Conservation (phyloP, 2,329 filamentous ascomycete genomes). For the Thelonectria olida region DNA sequence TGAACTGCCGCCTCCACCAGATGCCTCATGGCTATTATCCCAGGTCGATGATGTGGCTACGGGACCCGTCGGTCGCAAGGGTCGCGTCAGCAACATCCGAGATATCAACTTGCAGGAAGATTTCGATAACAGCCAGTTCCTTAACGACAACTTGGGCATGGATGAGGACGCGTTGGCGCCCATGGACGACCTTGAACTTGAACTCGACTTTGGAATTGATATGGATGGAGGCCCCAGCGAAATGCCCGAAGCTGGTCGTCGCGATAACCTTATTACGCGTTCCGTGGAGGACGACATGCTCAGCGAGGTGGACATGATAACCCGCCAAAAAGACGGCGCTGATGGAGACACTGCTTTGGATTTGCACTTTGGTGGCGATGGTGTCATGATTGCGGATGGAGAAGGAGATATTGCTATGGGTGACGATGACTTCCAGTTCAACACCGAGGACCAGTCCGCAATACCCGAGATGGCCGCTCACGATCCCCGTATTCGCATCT, state of each 20-base stretch:
- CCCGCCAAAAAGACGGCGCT: slow-evolving; percentile 64
- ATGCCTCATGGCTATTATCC: slow-evolving; percentile 84
- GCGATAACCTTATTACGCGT: slow-evolving; percentile 72
- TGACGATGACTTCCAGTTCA: slow-evolving; percentile 71
- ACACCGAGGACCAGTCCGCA: slow-evolving; percentile 68
- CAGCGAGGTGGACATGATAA: slow-evolving; percentile 68
- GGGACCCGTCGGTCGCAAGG: slow-evolving; percentile 63
- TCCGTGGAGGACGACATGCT: slow-evolving; percentile 76
- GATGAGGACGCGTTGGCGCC: slow-evolving; percentile 67
- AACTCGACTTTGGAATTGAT: slow-evolving; percentile 79
- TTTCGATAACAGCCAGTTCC: slow-evolving; percentile 80
- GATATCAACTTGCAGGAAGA: slow-evolving; percentile 77
- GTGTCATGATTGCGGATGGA: slow-evolving; percentile 68
- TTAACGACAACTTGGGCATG: slow-evolving; percentile 71
- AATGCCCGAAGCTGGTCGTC: slow-evolving; percentile 90
- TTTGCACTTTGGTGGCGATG: slow-evolving; percentile 62
- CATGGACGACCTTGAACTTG: slow-evolving; percentile 74
- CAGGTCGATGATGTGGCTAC: slow-evolving; percentile 72
- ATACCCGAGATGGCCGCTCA: slow-evolving; percentile 59
- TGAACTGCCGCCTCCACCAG: slow-evolving; percentile 82
- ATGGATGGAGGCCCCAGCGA: slow-evolving; percentile 72
- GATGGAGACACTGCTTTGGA: slow-evolving; percentile 66
- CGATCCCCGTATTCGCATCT: slow-evolving; percentile 67
- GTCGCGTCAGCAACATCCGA: slow-evolving; percentile 66
- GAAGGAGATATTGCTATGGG: slow-evolving; percentile 72